Evolutionary conservation across 2,329 filamentous ascomycete species (phyloP), one percentile per base, ranked within the genome.

Genomic region (Gaeumannomyces tritici): DNA sequence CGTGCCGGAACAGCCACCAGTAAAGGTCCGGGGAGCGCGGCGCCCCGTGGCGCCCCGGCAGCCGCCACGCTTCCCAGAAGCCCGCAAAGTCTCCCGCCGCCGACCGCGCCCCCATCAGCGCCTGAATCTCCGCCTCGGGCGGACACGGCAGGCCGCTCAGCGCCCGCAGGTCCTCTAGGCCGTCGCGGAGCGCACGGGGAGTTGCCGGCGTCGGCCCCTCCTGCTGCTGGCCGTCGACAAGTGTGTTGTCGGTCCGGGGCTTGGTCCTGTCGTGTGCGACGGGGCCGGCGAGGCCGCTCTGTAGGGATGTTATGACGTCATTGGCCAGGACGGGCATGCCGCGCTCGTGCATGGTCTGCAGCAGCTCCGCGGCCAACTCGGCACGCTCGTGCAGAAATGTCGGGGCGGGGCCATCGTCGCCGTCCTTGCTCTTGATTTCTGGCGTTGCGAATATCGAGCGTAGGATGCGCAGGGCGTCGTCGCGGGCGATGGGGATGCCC

Each of bases 41-140:
- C 11, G 72, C 69, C 54, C 78, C 73, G 66, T 80, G 79, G 55
- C 80, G 76, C 18, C 85, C 73, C 4, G 83, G 79, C 62, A 79
- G 76, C 62, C 80, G 79, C 78, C 87, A 90, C 12, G 79, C 69
- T 26, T 83, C 77, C 85, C 84, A 89, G 68, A 89, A 84, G 7
- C 76, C 74, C 21, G 78, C 70, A 79, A 84, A 87, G 66, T 85
- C 74, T 24, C 70, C 68, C 63, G 77, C 76, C 26, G 67, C 65
- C 6, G 82, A 77, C 65, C 84, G 81, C 1, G 76, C 73, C 3
- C 71, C 66, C 73, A 84, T 73, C 47, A 85, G 72, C 24, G 72
- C 72, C 56, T 74, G 69, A 12, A 77, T 70, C 59, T 76, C 71
- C 4, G 65, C 62, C 29, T 77, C 73, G 27, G 69, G 66, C 60